Evolutionary conservation across 73 alveolate genomes (phyloP).

Genomic region (Halteria grandinella): DNA sequence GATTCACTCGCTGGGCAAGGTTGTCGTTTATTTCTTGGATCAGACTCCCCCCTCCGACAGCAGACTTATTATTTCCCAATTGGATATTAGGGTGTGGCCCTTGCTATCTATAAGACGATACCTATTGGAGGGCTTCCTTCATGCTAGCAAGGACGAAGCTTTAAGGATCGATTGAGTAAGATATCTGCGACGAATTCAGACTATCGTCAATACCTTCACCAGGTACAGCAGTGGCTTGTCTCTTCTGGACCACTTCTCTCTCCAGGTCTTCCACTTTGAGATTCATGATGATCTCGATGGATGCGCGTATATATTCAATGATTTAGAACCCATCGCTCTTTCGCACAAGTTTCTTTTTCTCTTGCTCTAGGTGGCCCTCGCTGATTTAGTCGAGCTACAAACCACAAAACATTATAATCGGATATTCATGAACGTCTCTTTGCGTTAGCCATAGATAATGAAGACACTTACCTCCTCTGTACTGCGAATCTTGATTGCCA

Average conservation of each 20-base stretch:
- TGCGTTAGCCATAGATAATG: too few relatives aligned
- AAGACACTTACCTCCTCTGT: constrained; percentile 45
- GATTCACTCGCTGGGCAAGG: too few relatives aligned
- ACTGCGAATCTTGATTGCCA: constrained; percentile 43
- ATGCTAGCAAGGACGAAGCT: constrained; percentile 41
- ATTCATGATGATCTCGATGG: constrained; percentile 61
- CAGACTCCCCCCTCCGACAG: too few relatives aligned
- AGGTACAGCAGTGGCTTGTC: constrained; percentile 1
- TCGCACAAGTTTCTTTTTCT: constrained; percentile 25
- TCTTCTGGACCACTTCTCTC: constrained; percentile 32
- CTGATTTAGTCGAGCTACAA: constrained; percentile 42
- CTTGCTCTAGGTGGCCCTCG: constrained; percentile 40
- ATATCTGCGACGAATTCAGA: too few relatives aligned
- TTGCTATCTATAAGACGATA: too few relatives aligned
- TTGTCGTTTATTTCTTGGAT: too few relatives aligned
- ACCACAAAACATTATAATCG: too few relatives aligned
- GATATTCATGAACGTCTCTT: too few relatives aligned
- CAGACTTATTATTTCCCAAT: too few relatives aligned
- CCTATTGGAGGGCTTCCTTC: constrained; percentile 55
- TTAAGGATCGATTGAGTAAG: constrained; percentile 9
- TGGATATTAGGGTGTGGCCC: too few relatives aligned
- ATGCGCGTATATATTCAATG: constrained; percentile 53
- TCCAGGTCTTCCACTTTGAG: constrained; percentile 58
- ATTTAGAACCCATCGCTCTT: constrained; percentile 44
- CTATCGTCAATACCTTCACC: too few relatives aligned